Evolutionary conservation across 2,329 filamentous ascomycete species (phyloP), one percentile per base, ranked within the genome.

Genomic region (Fusarium illudens): DNA sequence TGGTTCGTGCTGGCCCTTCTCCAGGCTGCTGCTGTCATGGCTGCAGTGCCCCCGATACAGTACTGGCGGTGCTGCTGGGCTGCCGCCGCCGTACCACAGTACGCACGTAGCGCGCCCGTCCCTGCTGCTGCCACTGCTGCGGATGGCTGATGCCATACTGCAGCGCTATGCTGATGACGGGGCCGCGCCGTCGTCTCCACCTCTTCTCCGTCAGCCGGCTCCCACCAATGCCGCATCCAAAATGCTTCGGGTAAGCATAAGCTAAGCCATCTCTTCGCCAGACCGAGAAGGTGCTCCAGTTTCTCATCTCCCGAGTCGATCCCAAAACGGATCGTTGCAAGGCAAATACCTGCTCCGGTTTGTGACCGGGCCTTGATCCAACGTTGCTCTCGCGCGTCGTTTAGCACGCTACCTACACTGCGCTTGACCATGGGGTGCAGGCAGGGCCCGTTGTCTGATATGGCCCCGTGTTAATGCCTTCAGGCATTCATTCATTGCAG

Each of bases 231-330:
- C 68, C 67, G 68, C 69, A 59, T 50, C 65, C 68, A 67, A 70
- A 62, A 65, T 64, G 58, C 64, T 67, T 68, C 62, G 64, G 70
- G 71, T 73, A 73, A 73, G 68, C 71, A 73, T 73, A 70, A 74
- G 70, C 71, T 71, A 71, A 73, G 64, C 58, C 29, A 48, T 58
- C 60, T 66, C 53, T 63, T 72, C 37, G 55, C 66, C 62, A 72
- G 60, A 58, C 58, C 51, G 63, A 70, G 61, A 63, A 63, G 62
- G 61, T 58, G 61, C 63, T 64, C 67, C 54, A 63, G 58, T 52
- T 60, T 57, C 52, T 72, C 70, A 71, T 73, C 68, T 72, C 70
- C 60, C 62, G 65, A 65, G 62, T 62, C 54, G 62, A 66, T 58
- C 61, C 62, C 53, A 68, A 73, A 67, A 67, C 33, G 68, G 58